Evolutionary conservation across 169 alveolate genomes (phyloP), one percentile per base, ranked within the genome.

Genomic region (Amoebophrya sp.): DNA sequence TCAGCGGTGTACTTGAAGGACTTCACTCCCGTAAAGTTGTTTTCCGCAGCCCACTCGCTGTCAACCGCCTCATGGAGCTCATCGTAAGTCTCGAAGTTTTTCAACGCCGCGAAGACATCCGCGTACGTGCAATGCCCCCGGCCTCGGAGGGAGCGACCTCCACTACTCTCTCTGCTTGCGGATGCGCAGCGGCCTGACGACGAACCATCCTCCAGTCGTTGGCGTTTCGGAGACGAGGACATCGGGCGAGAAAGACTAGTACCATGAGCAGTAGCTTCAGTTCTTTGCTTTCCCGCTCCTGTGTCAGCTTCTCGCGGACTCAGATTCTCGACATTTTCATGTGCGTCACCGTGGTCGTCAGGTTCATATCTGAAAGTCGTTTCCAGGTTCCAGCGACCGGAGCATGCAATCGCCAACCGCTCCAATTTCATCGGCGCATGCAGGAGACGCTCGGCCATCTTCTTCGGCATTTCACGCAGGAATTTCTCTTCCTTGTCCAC

Each of bases 131-230:
- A 66, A 25, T 18, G 83, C 83, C 83, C 32, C 18, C 18, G 2
- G 2, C 12, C 54, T 2, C 54, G 23, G 54, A 41, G 23, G 23
- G 54, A 41, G 54, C 2, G 12, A 47, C 66, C 18, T 7, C 18
- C 66, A 47, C 18, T 47, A 12, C 66, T 18, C 7, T 47, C 66
- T 47, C 66, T 47, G 66, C 66, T 47, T 47, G 66, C 18, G 7
- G 66, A 47, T 47, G 66, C 66, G 66, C 66, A 18, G 18, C 66
- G 66, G 18, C 66, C 18, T 7, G 66, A 47, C 29, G 83, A 7
- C 39, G 83, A 66, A 66, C 83, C 83, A 66, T 66, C 83, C 83
- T 7, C 12, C 83, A 66, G 83, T n/a, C 83, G 83, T 25, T 66
- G 83, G 35, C 83, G 83, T 25, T 66, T 66, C 32, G 83, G 83